phyloP scores from a whole-genome alignment of 768 basidiomycete genomes.

The Boletus fagicola region DNA sequence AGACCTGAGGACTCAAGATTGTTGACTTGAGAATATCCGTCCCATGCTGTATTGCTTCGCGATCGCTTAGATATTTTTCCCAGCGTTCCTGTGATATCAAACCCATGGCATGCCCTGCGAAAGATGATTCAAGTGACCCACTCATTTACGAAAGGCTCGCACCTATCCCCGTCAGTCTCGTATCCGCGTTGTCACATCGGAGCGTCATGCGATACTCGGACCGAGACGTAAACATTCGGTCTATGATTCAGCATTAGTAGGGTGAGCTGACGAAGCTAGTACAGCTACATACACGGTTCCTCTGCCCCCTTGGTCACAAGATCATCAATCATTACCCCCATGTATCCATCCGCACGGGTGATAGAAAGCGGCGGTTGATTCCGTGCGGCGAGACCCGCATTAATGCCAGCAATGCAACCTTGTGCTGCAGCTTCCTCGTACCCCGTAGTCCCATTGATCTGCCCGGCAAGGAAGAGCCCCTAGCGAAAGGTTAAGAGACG shows the following conservation, averaged over 20 bases:
- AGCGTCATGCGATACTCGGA: slow-evolving; percentile 89
- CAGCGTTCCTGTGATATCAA: slow-evolving; percentile 46
- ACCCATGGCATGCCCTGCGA: slow-evolving; percentile 40
- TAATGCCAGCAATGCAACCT: slow-evolving; percentile 84
- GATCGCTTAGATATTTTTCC: slow-evolving; percentile 34
- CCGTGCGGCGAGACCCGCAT: slow-evolving; percentile 73
- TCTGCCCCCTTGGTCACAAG: slow-evolving; percentile 84
- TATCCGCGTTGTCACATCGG: slow-evolving; percentile 86
- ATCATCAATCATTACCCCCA: slow-evolving; percentile 92
- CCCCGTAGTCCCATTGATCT: slow-evolving; percentile 92
- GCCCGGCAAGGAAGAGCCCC: slow-evolving; percentile 86
- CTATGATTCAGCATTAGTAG: slow-evolving; percentile 37
- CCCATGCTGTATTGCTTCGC: slow-evolving; percentile 35
- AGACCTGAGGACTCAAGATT: slow-evolving; percentile 43
- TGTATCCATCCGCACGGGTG: slow-evolving; percentile 81
- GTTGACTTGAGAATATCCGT: slow-evolving; percentile 35
- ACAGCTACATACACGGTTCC: slow-evolving; percentile 67
- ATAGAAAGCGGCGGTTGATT: slow-evolving; percentile 56
- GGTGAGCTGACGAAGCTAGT: background rate
- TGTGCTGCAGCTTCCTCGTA: slow-evolving; percentile 95
- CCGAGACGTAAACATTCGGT: slow-evolving; percentile 91
- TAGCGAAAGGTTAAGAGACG: slow-evolving; percentile 21
- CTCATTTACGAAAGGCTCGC: slow-evolving; percentile 4
- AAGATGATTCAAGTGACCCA: background rate
- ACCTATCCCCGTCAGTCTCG: slow-evolving; percentile 78